phyloP scores from a whole-genome alignment of 1,284 basidiomycete species.

The Cutaneotrichosporon mucoides region DNA sequence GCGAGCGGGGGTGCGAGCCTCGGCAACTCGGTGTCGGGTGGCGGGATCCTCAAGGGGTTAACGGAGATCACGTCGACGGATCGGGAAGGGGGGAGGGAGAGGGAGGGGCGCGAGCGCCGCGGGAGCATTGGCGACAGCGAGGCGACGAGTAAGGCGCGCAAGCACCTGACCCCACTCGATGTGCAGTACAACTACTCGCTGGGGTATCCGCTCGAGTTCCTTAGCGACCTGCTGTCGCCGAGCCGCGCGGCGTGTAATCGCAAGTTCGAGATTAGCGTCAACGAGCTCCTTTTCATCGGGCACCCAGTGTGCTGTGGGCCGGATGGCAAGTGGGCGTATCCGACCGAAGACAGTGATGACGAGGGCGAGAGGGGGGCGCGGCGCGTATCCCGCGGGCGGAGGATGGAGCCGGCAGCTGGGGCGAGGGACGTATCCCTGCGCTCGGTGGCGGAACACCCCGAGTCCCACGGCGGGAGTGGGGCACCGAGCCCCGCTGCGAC shows the following conservation, averaged over 20 bases:
- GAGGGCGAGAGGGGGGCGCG: constrained; percentile 12
- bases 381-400: constrained; percentile 10
- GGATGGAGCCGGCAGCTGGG: constrained; percentile 8
- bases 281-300: constrained; percentile 90
- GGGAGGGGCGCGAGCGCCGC: not conserved
- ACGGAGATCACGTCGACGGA: constrained; percentile 6
- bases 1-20: not conserved
- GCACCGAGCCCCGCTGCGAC: not conserved
- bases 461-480: constrained; percentile 2
- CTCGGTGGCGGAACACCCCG: constrained; percentile 14
- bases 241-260: constrained; percentile 79
- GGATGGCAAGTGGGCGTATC: constrained; percentile 62
- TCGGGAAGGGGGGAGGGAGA: not conserved
- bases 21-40: not conserved
- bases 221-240: constrained; percentile 78
- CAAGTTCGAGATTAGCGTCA: constrained; percentile 87
- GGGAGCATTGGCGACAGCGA: constrained; percentile 11
- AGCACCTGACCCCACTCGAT: constrained; percentile 17
- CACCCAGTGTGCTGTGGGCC: constrained; percentile 80
- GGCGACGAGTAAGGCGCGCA: constrained; percentile 7
- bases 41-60: constrained; percentile 1
- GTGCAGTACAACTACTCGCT: constrained; percentile 51
- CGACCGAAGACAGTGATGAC: constrained; percentile 23
- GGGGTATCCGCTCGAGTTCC: constrained; percentile 73
- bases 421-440: constrained; percentile 4